Evolutionary conservation across 2,329 filamentous ascomycete species (phyloP), one percentile per base, ranked within the genome.

Genomic region (Trichoderma atroviride): DNA sequence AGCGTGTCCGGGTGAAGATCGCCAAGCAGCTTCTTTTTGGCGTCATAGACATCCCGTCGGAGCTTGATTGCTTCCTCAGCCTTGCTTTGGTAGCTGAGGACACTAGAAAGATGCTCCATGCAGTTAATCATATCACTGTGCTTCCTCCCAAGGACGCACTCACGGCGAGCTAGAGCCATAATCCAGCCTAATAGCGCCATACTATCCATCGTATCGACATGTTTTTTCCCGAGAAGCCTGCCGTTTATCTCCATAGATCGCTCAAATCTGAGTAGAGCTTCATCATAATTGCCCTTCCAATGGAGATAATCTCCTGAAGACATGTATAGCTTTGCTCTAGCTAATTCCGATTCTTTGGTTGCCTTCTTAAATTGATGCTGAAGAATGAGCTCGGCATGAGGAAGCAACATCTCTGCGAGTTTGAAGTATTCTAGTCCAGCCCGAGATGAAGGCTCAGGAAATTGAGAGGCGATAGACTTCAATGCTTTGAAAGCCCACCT

Each of bases 351-450:
- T 19, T 69, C 53, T 24, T 66, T 24, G 24, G 16, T 50, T 4
- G 40, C 5, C 9, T 55, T 24, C 24, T 66, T 69, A 40, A 69
- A 69, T 11, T 69, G 31, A 43, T 69, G 52, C 19, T 59, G 68
- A 19, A 69, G 68, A 13, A 69, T 58, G n/a, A 65, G 40, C 43
- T 69, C 68, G 19, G 61, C 68, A 24, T 69, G 68, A n/a, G 68
- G 68, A 1, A 69, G 61, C 11, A 69, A 19, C 5, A 58, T 65
- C 31, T 69, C 60, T 56, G 53, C 43, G 31, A 66, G 27, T 37
- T 13, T 52, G 4, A 69, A 66, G 7, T 69, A 57, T 1, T 69
- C 61, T 3, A 37, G 24, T 3, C 24, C n/a, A 27, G 60, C 61
- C 1, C 40, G 16, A 5, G 52, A 53, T 47, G 35, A 33, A 50